Evolutionary conservation across 768 basidiomycete genomes (phyloP).

Genomic region (Pholiota conissans): DNA sequence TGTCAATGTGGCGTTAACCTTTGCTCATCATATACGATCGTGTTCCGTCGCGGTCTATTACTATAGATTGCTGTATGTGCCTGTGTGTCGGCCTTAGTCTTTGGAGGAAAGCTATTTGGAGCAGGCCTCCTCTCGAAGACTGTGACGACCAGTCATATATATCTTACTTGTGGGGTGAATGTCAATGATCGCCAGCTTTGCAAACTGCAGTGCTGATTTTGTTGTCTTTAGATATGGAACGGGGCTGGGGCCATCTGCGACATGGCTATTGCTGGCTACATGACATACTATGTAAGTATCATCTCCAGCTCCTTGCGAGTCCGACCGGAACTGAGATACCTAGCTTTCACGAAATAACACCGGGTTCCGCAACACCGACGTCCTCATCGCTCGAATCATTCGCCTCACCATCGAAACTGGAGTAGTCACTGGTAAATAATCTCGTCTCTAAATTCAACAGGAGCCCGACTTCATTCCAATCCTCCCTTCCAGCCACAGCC

Average conservation of each 20-base stretch:
- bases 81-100: conserved; percentile 18
- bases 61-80: conserved; percentile 19
- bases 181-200: not conserved
- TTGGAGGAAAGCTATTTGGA: conserved; percentile 19
- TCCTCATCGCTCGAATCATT: conserved; percentile 28
- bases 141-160: conserved; percentile 20
- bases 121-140: conserved; percentile 18
- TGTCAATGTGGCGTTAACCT: conserved; percentile 10
- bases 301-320: not conserved
- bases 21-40: conserved; percentile 1
- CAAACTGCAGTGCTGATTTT: not conserved
- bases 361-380: conserved; percentile 23
- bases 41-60: no score
- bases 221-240: conserved; percentile 31
- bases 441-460: not conserved
- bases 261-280: conserved; percentile 27
- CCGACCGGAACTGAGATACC: not conserved
- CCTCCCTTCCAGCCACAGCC: conserved; percentile 23
- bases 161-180: conserved; percentile 26
- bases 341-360: conserved; percentile 24
- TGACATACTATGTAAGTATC: conserved; percentile 30
- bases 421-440: conserved; percentile 25
- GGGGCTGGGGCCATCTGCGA: conserved; percentile 32
- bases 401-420: conserved; percentile 39
- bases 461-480: not conserved